Base-by-base conservation (phyloP, 202 grass and related monocot species). In the Cymbopogon flexuosus region DNA sequence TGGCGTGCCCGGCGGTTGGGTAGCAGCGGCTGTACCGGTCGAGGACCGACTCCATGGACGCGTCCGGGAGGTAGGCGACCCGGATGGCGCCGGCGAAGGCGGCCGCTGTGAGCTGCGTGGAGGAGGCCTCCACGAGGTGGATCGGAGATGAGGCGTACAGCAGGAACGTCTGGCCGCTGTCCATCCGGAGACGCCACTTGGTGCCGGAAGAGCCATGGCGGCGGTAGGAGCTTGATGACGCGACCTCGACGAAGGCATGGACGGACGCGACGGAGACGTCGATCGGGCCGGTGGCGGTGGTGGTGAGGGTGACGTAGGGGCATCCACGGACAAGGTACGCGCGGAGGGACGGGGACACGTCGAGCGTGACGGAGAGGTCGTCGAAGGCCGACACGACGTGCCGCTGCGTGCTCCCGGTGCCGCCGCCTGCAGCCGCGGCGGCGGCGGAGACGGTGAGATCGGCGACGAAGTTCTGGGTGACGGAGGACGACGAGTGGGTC, bases 341-440 rank as follows among this genome's bases (percentile, higher is more conserved):
- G 58, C 86, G 83, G 12, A 98, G 86, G 39, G 79, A 46, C 9
- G 90, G 87, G 1, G 88, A 88, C 8, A 98, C 61, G 84, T 98
- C 90, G 74, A 98, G 86, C 40, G 92, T 98, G 40, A 98, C 89
- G 83, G 90, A 95, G 63, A 98, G 90, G 58, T 95, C 96, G 42
- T 95, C 79, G 80, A 86, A 98, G 33, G 90, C 81, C 72, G 83
- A 81, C 54, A 95, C 29, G 52, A 67, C 43, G 78, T 98, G 92
- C 31, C 51, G 62, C 61, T 43, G 41, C 1, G 46, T 2, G 73
- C 30, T 58, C 3, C 56, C 21, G 3, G 54, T 2, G n/a, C n/a
- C 27, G 27, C 4, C 36, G 36, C 6, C 35, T 36, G 9, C 22
- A 3, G 7, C 19, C 0, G 51, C 5, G 51, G 75, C 35, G n/a